Base-by-base conservation (phyloP, 495 filamentous ascomycete species). In the Aspergillus leporis region DNA sequence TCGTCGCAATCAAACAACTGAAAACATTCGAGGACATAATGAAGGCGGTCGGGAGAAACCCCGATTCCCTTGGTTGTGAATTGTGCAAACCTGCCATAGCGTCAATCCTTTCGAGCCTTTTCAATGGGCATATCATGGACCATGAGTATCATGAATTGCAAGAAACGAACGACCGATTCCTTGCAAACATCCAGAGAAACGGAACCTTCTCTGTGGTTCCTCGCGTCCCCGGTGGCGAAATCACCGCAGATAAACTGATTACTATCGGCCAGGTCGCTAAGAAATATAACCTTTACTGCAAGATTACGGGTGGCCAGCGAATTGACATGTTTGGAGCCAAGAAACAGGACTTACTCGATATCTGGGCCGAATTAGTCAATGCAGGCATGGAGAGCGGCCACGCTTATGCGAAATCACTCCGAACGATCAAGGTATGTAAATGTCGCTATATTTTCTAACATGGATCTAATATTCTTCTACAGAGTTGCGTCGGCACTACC, bases 341-440 rank as follows among this genome's bases (percentile, higher is more conserved):
- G 76, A 97, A 96, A 73, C 90, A 95, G 62, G 93, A 98, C 77
- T 78, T 98, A 34, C 78, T 91, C 36, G 80, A 81, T n/a, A 98
- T 98, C 64, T 98, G 93, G 93, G 85, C 83, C 7, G 84, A 83
- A 58, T 81, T 98, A 9, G 85, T 96, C 23, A 85, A 91, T 60
- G 93, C 86, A 8, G 93, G 93, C n/a, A 90, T 97, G 89, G 93
- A 98, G 72, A 91, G 87, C 69, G 93, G 93, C 0, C 92, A 98
- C 68, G 93, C 92, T 2, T 98, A 98, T 68, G 93, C 91, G 28
- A 98, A 98, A 75, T 88, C 90, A 21, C 76, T 98, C 54, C 83
- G 93, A 46, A 96, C 93, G 9, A 89, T 98, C 63, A 98, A 97
- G 71, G 81, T 78, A 45, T 28, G 68, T 45, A 16, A 34, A 12